Evolutionary conservation across 176 grass and related monocot species (phyloP).

Genomic region (sorghum (Sorghum bicolor)): DNA sequence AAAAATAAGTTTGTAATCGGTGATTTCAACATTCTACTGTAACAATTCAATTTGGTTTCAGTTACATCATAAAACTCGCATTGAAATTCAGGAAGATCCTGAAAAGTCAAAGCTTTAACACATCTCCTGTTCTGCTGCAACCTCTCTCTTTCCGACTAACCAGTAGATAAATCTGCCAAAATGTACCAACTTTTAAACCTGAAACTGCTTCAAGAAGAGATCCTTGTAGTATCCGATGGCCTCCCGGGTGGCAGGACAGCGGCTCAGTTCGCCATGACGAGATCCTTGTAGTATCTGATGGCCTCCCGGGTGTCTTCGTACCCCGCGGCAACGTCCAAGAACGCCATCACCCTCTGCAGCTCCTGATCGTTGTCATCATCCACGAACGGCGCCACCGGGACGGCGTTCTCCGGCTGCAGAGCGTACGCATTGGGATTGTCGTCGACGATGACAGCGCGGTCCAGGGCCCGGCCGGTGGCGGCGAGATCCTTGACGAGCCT

Average conservation of each 20-base stretch:
- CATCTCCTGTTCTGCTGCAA: neutral
- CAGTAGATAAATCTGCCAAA: neutral
- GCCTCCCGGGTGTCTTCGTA: conserved; percentile 70
- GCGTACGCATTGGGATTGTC: conserved; percentile 88
- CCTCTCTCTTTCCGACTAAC: neutral
- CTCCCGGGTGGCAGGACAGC: neutral
- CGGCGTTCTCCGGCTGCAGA: conserved; percentile 75
- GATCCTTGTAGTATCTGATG: conserved; percentile 47
- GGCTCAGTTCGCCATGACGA: conserved; percentile 1
- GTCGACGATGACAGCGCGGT: conserved; percentile 69
- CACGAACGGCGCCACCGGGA: conserved; percentile 64
- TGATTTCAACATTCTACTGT: neutral
- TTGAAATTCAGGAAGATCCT: conserved; percentile 28
- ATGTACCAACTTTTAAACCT: neutral
- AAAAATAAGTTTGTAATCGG: neutral
- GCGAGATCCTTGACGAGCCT: conserved; percentile 89
- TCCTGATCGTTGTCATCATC: conserved; percentile 58
- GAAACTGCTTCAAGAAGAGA: neutral
- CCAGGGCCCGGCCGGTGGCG: conserved; percentile 45
- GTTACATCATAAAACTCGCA: neutral
- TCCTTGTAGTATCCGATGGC: too few species aligned
- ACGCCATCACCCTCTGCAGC: conserved; percentile 62
- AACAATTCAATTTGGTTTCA: neutral
- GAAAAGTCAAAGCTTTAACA: neutral
- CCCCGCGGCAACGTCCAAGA: conserved; percentile 41